Base-by-base conservation (phyloP, 2,329 filamentous ascomycete genomes). In the Apiospora hydei region DNA sequence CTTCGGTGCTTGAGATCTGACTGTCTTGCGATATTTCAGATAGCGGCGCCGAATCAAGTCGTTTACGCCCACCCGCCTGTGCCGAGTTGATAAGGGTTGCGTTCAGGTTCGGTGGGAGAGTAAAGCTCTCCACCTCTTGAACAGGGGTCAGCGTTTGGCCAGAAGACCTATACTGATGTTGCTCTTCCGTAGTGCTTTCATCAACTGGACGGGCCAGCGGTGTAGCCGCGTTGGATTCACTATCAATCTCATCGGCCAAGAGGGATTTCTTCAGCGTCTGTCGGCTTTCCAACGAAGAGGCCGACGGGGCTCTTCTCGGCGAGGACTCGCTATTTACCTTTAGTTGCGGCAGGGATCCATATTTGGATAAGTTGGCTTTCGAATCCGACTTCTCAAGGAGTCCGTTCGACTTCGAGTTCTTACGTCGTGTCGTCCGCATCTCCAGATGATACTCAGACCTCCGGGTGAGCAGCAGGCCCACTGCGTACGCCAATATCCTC, bases 221-320 rank as follows among this genome's bases (percentile, higher is more conserved):
- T 0, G 90, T 92, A 1, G 89, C 83, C 38, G 89, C 84, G 73
- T 91, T 91, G 1, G 90, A 92, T 8, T 89, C 91, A 77, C 88
- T 91, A 73, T 90, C 89, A 26, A 89, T 84, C 71, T 90, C 89
- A 71, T 88, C 85, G 0, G 87, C 80, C 0, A 90, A 81, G 3
- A 89, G 79, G 0, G 88, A 89, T 38, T 84, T 84, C 16, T 82
- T 80, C 1, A 76, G 73, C 6, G 77, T 76, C 14, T 76, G 75
- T 51, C 74, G 79, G 41, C 75, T 79, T 41, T 83, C 82, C n/a
- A 77, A 69, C 30, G 82, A 81, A 46, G 81, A 81, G 30, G 76
- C 80, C 69, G 77, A 81, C 30, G 78, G 49, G 0, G 76, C 51
- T 38, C 74, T 78, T 53, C 73, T 78, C 18, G 78, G 75, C 3